Percentiles rank a stretch among this genome's conserved stretches.
phyloP scores from a whole-genome alignment of 805 yeast species.

The Starmera caribaea region DNA sequence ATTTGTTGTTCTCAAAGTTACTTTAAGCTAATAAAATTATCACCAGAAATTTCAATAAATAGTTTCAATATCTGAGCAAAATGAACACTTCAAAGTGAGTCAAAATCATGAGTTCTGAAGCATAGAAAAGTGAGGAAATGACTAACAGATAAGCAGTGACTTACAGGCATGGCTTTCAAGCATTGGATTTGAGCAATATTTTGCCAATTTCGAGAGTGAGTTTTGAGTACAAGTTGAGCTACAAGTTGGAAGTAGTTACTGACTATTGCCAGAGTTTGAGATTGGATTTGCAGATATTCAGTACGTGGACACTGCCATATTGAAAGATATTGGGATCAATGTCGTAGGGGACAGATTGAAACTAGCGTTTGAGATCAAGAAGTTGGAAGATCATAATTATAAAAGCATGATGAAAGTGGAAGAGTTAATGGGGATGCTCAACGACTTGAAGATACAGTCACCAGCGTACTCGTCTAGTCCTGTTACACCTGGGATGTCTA shows the following conservation, averaged over 20 bases:
- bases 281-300: conserved; percentile 17
- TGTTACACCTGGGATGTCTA: not conserved
- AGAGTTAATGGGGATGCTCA: conserved; percentile 3
- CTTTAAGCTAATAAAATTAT: no score
- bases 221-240: not conserved
- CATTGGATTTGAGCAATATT: not conserved
- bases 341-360: conserved; percentile 79
- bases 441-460: no score
- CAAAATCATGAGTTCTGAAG: no score
- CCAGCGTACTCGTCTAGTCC: not conserved
- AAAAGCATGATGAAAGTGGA: conserved; percentile 5
- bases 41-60: not conserved
- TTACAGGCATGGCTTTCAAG: not conserved
- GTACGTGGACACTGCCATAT: conserved; percentile 44
- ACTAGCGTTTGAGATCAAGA: conserved; percentile 47
- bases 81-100: not conserved
- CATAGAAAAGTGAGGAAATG: not conserved
- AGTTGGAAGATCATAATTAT: conserved; percentile 20
- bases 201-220: not conserved
- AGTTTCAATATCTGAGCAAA: not conserved
- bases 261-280: conserved; percentile 10
- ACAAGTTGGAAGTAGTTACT: not conserved
- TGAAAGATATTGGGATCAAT: conserved; percentile 63
- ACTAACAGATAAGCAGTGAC: not conserved
- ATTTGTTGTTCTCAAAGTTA: no score